These are phyloP conservation scores for Lagenidium sp. DNA, from an alignment of 352 stramenopile genomes.

Conservation along the genomic window DNA sequence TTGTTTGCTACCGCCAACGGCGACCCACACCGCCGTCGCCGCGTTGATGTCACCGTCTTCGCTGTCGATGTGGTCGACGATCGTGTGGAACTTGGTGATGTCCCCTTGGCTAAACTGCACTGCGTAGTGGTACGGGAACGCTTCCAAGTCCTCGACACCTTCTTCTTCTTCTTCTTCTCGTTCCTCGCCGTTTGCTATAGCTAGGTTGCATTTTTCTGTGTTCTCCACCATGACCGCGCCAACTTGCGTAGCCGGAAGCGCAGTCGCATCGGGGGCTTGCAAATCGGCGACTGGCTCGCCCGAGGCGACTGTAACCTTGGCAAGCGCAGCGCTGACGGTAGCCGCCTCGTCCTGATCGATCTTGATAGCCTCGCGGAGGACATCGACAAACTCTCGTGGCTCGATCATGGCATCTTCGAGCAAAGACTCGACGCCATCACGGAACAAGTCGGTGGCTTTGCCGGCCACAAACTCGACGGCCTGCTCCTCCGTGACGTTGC, in stretches of 20 bases:
- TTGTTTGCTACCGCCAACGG: slow-evolving; percentile 1
- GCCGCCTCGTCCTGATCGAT: not conserved
- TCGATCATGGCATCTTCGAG: not conserved
- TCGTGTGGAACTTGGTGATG: not conserved
- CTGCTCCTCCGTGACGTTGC: too few species aligned
- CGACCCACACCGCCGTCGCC: not conserved
- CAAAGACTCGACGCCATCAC: not conserved
- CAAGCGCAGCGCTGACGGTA: too few species aligned
- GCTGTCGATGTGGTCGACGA: slow-evolving; percentile 3
- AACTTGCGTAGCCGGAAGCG: too few species aligned
- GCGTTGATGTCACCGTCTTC: slow-evolving; percentile 4
- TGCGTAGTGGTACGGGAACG: slow-evolving; percentile 6
- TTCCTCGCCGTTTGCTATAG: too few species aligned
- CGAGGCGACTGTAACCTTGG: too few species aligned
- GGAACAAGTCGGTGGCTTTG: not conserved
- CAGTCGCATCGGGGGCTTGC: too few species aligned
- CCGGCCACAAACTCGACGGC: not conserved
- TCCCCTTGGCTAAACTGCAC: slow-evolving; percentile 1
- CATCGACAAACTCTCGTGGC: not conserved
- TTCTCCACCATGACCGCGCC: too few species aligned
- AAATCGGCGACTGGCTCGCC: too few species aligned
- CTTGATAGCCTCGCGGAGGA: slow-evolving; percentile 4
- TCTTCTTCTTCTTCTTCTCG: not conserved
- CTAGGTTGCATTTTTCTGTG: too few species aligned
- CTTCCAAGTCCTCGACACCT: not conserved